Base-by-base conservation (phyloP, 2,329 filamentous ascomycete species). In the Onygenales sp. region DNA sequence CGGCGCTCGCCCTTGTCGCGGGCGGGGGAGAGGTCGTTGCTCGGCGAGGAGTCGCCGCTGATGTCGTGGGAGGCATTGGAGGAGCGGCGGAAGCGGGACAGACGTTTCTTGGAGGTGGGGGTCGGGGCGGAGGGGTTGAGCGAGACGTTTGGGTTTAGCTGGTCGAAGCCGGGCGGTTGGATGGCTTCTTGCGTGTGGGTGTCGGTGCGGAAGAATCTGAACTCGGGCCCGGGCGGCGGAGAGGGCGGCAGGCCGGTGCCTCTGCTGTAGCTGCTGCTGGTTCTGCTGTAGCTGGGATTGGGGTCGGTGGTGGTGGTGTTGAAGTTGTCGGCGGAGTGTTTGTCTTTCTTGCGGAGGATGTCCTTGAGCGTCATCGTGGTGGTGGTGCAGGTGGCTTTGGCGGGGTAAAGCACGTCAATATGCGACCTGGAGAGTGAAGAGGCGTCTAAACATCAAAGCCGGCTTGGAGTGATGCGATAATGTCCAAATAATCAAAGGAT, bases 131-230 rank as follows among this genome's bases (percentile, higher is more conserved):
- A 33, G 43, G 43, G 43, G n/a, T 11, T 47, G 45, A 32, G 32
- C 35, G 32, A 17, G 32, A n/a, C 10, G 6, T 7, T 38, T 13
- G 33, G 45, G 14, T 38, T 48, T n/a, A n/a, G 14, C 11, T 74
- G 75, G 11, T 72, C 71, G 60, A 77, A 78, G 51, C 67, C 66
- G 6, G 89, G 86, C 9, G 88, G 87, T 53, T 82, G 76, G 66
- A 95, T 88, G 59, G 86, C 75, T 68, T 96, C 89, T 66, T 90
- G 81, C 1, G 85, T 83, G 59, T 83, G 73, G 1, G 91, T 95
- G 65, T 95, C 92, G 59, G 88, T 86, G 57, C 90, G 85, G 64
- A 93, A 79, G 72, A 96, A 89, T 58, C 79, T 89, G 73, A 96
- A 89, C 61, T 87, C 83, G 54, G 86, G 84, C 1, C 76, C 58